Evolutionary conservation across 208 protist genomes (phyloP).

Genomic region (Trypanosoma platydactyli): DNA sequence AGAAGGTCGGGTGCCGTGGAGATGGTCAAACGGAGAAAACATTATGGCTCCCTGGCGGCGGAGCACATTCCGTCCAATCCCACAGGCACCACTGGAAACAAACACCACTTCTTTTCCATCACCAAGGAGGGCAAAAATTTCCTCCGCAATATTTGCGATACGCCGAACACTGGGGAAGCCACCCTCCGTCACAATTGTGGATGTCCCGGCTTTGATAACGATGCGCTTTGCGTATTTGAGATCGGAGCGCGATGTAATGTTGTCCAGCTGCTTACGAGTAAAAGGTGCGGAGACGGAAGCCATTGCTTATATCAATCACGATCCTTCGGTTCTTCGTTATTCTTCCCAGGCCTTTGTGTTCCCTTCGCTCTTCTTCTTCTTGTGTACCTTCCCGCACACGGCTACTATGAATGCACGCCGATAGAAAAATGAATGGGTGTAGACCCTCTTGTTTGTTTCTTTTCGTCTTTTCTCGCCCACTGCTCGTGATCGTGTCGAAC

Average conservation of each 20-base stretch:
- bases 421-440: too few species aligned
- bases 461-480: neutral
- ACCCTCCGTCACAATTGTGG: slow-evolving; percentile 53
- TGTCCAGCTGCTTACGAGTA: slow-evolving; percentile 14
- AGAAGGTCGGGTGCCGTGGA: slow-evolving; percentile 14
- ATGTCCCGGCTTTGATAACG: slow-evolving; percentile 72
- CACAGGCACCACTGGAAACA: slow-evolving; percentile 72
- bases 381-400: too few species aligned
- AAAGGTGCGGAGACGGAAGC: slow-evolving; percentile 7
- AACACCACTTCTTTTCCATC: slow-evolving; percentile 70
- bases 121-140: slow-evolving; percentile 42
- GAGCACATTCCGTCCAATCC: slow-evolving; percentile 53
- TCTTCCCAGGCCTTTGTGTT: slow-evolving; percentile 1
- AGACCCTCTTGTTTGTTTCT: slow-evolving; percentile 9
- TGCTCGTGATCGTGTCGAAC: too few species aligned
- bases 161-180: slow-evolving; percentile 44
- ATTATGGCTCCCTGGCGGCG: slow-evolving; percentile 27
- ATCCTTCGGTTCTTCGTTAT: neutral
- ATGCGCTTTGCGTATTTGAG: slow-evolving; percentile 49
- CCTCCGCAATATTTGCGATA: slow-evolving; percentile 58
- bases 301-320: slow-evolving; percentile 4
- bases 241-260: slow-evolving; percentile 16
- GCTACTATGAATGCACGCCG: too few species aligned
- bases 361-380: neutral
- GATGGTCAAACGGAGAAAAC: slow-evolving; percentile 13